These are phyloP conservation scores for Hamigera avellanea DNA, from an alignment of 495 filamentous ascomycete genomes.

Conservation along the genomic window DNA sequence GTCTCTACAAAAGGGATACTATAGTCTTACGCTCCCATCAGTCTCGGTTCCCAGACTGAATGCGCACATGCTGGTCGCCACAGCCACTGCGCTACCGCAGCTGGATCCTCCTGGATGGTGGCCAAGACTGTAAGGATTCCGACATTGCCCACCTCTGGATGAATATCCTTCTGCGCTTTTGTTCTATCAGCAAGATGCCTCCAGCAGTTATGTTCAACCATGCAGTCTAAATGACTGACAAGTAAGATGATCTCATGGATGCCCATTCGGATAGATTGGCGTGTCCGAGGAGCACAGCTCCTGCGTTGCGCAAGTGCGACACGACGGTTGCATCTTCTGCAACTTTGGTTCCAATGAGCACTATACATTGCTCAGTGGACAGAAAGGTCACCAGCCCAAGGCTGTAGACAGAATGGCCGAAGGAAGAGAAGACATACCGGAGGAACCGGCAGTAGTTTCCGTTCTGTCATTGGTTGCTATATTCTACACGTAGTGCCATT, in stretches of 20 bases:
- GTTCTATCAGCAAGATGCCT: constrained; percentile 9
- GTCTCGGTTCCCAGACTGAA: constrained; percentile 50
- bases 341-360: background rate
- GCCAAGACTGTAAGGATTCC: constrained; percentile 48
- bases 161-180: constrained; percentile 48
- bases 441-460: constrained; percentile 22
- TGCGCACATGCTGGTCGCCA: too few relatives aligned
- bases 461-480: constrained; percentile 27
- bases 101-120: too few relatives aligned
- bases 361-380: background rate
- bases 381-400: background rate
- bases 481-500: constrained; percentile 13
- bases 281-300: constrained; percentile 2
- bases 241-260: background rate
- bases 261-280: constrained; percentile 2
- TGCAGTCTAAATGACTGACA: background rate
- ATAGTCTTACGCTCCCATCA: constrained; percentile 32
- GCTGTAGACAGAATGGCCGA: too few relatives aligned
- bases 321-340: background rate
- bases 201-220: background rate
- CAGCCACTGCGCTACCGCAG: too few relatives aligned
- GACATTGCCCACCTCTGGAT: constrained; percentile 39
- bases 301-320: constrained; percentile 1
- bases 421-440: background rate
- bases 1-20: background rate